Base-by-base conservation (phyloP, 306 rosid genomes). In the Nissolia schottii region DNA sequence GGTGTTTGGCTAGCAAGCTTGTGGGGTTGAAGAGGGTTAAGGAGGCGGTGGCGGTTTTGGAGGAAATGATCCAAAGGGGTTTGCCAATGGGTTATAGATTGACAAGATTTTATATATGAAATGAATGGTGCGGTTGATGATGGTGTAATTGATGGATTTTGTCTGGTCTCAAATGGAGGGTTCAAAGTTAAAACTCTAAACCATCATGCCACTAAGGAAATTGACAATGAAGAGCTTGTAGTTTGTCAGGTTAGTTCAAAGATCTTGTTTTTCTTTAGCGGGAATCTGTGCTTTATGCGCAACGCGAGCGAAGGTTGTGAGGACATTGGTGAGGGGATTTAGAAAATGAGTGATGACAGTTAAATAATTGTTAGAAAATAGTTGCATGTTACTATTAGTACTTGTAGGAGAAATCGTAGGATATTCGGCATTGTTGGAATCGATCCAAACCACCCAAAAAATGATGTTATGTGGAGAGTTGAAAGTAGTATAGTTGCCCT, bases 1-100 rank as follows among this genome's bases (percentile, higher is more conserved):
- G 90, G 49, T 71, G 79, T 58, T 75, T 89, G 83, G 87, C 79
- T n/a, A 27, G 20, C n/a, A 72, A 72, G 53, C 75, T 87, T 28
- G 34, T 74, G 19, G 73, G 14, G 75, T 24, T 70, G 77, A 72
- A 70, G n/a, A 85, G 49, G 63, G 23, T 32, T 25, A 61, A 63
- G 0, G 77, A 77, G 69, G 96, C 87, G 2, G 29, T 75, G 77
- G 4, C 56, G 64, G 53, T 89, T 41, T 79, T 85, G 75, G 71
- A 76, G 22, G 90, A 87, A 69, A 87, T 87, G 90, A 57, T 45
- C 2, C 18, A 32, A 12, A 85, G 55, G 75, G 83, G 81, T 60
- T 58, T 89, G 45, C 53, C 40, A 12, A 83, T 81, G 58, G 75
- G 78, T 23, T 18, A 71, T 35, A 72, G 70, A 50, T 69, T 85